Evolutionary conservation across 2,329 filamentous ascomycete genomes (phyloP), one percentile per base, ranked within the genome.

Genomic region (Mycogone perniciosa): DNA sequence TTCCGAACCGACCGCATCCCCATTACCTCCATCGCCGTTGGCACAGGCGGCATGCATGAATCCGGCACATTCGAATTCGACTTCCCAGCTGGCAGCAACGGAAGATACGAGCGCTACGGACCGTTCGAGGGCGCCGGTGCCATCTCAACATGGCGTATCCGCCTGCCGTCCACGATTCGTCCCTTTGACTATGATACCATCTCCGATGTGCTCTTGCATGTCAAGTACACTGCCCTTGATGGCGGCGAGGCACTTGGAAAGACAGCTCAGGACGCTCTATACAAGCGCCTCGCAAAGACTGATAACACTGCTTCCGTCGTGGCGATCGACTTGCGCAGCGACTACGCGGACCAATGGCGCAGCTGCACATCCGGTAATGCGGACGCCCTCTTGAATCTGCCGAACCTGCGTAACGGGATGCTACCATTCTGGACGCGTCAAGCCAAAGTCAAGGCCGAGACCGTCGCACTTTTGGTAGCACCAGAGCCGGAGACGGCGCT

Each of bases 101-200:
- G 20, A 20, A 30, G 35, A 4, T 60, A 57, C 35, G 59, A 64
- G 20, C 56, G 63, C 2, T 70, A 64, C 49, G 29, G 60, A 4
- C 70, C 70, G 2, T 72, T 73, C 46, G 70, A 73, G 54, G 58
- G 61, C 13, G 62, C 66, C 3, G 70, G 70, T 4, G 66, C 54
- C 4, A 60, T 70, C 41, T 57, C 53, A 40, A 38, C 31, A 7
- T 72, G 67, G 67, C 44, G 50, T 2, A 38, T 72, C 3, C 54
- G 62, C 20, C 58, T 72, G 3, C 66, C 66, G 2, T 26, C 41
- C 2, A 11, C 27, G 2, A 20, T 40, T 11, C 26, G 29, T 10
- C 55, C 54, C 43, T 71, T 70, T 48, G 67, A 71, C 53, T 68
- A 65, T 56, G 39, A 53, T 5, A 59, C 58, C 27, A 63, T 72